phyloP scores from a whole-genome alignment of 805 yeast genomes.

The Candida tallmaniae region DNA sequence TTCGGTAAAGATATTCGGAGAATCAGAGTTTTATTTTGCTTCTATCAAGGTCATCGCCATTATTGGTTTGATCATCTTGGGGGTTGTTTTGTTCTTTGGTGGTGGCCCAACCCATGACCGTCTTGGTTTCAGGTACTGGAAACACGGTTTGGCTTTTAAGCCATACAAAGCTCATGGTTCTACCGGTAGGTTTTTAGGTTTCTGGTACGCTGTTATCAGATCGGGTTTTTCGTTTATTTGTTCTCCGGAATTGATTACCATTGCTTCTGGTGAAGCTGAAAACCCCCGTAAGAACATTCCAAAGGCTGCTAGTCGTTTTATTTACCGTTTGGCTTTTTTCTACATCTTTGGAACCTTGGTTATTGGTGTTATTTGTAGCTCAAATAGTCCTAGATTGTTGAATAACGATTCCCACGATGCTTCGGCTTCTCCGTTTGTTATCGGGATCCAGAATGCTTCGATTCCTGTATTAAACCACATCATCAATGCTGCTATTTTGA shows the following conservation, averaged over 20 bases:
- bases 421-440: conserved; percentile 62
- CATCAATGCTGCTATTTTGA: conserved; percentile 56
- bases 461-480: conserved; percentile 55
- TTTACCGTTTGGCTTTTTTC: conserved; percentile 45
- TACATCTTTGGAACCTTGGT: conserved; percentile 37
- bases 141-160: conserved; percentile 33
- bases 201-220: conserved; percentile 59
- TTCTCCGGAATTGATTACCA: conserved; percentile 62
- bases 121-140: conserved; percentile 68
- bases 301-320: conserved; percentile 56
- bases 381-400: conserved; percentile 21
- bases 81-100: conserved; percentile 65
- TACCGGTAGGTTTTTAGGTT: conserved; percentile 60
- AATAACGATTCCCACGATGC: conserved; percentile 37
- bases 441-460: conserved; percentile 60
- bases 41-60: conserved; percentile 59
- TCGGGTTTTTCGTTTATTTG: conserved; percentile 64
- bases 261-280: conserved; percentile 53
- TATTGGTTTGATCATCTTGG: conserved; percentile 57
- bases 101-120: conserved; percentile 76
- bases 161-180: conserved; percentile 45
- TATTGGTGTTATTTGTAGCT: conserved; percentile 35
- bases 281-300: conserved; percentile 39
- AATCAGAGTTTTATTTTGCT: conserved; percentile 60
- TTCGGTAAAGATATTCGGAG: conserved; percentile 49